Evolutionary conservation across 495 filamentous ascomycete species (phyloP).

Genomic region (Penicillium coprophilum): DNA sequence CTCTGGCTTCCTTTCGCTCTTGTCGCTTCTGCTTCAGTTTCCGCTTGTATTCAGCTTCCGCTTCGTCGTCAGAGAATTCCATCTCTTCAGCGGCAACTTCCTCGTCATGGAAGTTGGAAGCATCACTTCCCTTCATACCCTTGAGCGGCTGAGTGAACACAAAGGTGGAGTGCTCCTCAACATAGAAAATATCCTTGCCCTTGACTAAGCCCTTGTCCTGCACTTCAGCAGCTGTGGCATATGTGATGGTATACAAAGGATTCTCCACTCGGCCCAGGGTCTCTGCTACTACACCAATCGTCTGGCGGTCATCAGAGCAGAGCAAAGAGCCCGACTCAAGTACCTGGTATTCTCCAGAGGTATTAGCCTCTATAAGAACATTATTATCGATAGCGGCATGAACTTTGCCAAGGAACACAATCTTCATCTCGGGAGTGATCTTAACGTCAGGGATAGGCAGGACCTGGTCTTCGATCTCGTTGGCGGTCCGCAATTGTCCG

Average conservation of each 20-base stretch:
- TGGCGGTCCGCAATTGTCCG: slow-evolving; percentile 62
- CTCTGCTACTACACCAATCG: slow-evolving; percentile 79
- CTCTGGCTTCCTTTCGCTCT: slow-evolving; percentile 45
- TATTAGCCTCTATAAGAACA: slow-evolving; percentile 75
- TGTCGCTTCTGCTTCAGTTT: slow-evolving; percentile 62
- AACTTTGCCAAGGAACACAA: slow-evolving; percentile 69
- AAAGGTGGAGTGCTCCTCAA: slow-evolving; percentile 68
- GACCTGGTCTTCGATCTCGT: slow-evolving; percentile 67
- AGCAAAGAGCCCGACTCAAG: slow-evolving; percentile 80
- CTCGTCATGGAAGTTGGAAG: slow-evolving; percentile 91
- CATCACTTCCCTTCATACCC: slow-evolving; percentile 79
- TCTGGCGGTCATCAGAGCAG: slow-evolving; percentile 69
- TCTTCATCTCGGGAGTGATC: slow-evolving; percentile 71
- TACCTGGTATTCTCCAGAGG: slow-evolving; percentile 76
- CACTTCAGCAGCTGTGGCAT: slow-evolving; percentile 64
- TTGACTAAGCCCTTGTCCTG: slow-evolving; percentile 58
- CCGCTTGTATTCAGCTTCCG: slow-evolving; percentile 77
- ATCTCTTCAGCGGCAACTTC: slow-evolving; percentile 81
- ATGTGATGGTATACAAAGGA: slow-evolving; percentile 77
- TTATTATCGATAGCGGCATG: slow-evolving; percentile 72
- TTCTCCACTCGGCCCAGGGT: slow-evolving; percentile 78
- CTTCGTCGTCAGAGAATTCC: slow-evolving; percentile 96
- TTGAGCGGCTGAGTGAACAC: slow-evolving; percentile 82
- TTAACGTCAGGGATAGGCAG: slow-evolving; percentile 70
- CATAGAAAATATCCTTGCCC: slow-evolving; percentile 74